Conservation (phyloP, 108 stramenopile genomes). For the Skeletonema marinoi region DNA sequence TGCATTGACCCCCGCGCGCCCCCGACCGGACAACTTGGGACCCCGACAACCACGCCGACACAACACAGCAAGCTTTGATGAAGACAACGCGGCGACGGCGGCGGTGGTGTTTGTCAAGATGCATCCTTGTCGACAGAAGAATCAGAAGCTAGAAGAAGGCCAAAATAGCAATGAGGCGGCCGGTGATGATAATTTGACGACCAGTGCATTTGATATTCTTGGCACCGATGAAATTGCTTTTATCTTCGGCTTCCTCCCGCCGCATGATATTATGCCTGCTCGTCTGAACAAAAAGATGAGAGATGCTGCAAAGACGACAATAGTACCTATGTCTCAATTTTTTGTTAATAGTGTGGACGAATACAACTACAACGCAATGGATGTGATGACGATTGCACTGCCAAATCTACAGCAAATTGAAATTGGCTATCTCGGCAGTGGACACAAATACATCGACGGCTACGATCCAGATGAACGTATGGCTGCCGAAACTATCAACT, state of each 20-base stretch:
- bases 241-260: slow-evolving; percentile 5
- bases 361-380: neutral
- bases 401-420: neutral
- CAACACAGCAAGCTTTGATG: too few species aligned
- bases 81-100: too few species aligned
- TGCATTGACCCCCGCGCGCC: too few species aligned
- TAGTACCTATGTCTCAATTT: neutral
- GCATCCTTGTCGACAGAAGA: too few species aligned
- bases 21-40: too few species aligned
- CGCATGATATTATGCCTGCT: neutral
- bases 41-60: too few species aligned
- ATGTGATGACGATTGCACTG: neutral
- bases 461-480: neutral
- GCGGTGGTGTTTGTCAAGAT: too few species aligned
- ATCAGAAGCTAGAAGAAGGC: too few species aligned
- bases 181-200: too few species aligned
- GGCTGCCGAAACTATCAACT: too few species aligned
- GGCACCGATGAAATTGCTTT: slow-evolving; percentile 1
- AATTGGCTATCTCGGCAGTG: neutral
- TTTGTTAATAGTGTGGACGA: neutral
- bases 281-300: neutral
- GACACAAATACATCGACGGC: neutral
- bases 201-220: neutral
- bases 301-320: neutral
- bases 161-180: too few species aligned